Conservation (phyloP, 352 stramenopile species). For the Plasmopara muralis region DNA sequence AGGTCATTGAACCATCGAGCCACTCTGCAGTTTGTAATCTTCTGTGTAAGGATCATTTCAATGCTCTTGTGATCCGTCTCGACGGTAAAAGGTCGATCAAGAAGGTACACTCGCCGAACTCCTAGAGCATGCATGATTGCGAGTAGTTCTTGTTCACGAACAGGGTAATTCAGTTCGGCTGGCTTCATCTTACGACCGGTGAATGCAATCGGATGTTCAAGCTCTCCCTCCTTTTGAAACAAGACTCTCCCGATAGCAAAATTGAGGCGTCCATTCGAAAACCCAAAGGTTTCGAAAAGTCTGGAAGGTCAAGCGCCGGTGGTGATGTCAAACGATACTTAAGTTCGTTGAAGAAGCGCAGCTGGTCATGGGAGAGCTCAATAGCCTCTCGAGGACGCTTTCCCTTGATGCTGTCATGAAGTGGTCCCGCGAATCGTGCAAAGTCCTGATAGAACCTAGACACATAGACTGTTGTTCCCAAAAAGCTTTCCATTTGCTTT, state of each 20-base stretch:
- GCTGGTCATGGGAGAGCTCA: background rate
- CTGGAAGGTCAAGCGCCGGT: background rate
- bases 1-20: conserved; percentile 9
- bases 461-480: background rate
- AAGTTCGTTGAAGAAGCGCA: background rate
- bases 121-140: no score
- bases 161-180: conserved; percentile 9
- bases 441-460: conserved; percentile 2
- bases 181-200: conserved; percentile 17
- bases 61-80: no score
- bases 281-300: conserved; percentile 3
- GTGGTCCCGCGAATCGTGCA: conserved; percentile 1
- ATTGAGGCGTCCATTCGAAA: conserved; percentile 7
- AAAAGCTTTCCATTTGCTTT: background rate
- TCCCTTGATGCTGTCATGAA: conserved; percentile 4
- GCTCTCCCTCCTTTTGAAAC: background rate
- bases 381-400: background rate
- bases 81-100: no score
- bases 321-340: background rate
- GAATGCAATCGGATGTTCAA: background rate
- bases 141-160: conserved; percentile 10
- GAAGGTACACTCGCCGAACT: no score
- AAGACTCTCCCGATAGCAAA: conserved; percentile 5
- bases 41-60: no score
- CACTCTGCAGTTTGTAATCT: conserved; percentile 5